phyloP scores from a whole-genome alignment of 2,329 filamentous ascomycete genomes.

The Aspergillus ustus region DNA sequence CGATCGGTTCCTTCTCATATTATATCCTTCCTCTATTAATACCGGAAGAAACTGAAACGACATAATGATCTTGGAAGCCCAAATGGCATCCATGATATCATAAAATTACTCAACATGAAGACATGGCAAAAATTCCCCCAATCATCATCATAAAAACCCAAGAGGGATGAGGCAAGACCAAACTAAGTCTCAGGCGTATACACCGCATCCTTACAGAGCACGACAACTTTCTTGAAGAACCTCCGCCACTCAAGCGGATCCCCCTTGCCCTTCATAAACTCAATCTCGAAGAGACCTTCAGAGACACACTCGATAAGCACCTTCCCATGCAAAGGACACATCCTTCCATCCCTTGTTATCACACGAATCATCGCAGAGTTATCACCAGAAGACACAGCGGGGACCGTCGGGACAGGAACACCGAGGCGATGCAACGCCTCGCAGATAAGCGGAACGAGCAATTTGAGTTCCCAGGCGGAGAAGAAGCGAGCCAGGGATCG shows the following conservation, averaged over 20 bases:
- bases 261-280: slow-evolving; percentile 92
- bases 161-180: neutral
- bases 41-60: neutral
- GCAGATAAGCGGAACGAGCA: slow-evolving; percentile 78
- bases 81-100: neutral
- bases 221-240: slow-evolving; percentile 94
- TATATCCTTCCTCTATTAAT: neutral
- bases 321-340: slow-evolving; percentile 50
- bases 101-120: neutral
- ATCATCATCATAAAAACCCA: neutral
- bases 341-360: slow-evolving; percentile 65
- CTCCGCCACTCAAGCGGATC: slow-evolving; percentile 96
- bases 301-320: slow-evolving; percentile 51
- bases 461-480: slow-evolving; percentile 73
- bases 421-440: slow-evolving; percentile 85
- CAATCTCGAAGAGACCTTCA: slow-evolving; percentile 75
- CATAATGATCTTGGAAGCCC: neutral
- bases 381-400: slow-evolving; percentile 52
- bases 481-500: slow-evolving; percentile 91
- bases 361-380: slow-evolving; percentile 70
- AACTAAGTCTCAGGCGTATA: slow-evolving; percentile 59
- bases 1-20: neutral
- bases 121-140: neutral
- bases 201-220: slow-evolving; percentile 84
- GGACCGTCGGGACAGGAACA: slow-evolving; percentile 67